A percentile compares a stretch with the other conserved stretches of the same genome.
Conservation (phyloP, 2,329 filamentous ascomycete genomes). For the Paecilomyces sp. region DNA sequence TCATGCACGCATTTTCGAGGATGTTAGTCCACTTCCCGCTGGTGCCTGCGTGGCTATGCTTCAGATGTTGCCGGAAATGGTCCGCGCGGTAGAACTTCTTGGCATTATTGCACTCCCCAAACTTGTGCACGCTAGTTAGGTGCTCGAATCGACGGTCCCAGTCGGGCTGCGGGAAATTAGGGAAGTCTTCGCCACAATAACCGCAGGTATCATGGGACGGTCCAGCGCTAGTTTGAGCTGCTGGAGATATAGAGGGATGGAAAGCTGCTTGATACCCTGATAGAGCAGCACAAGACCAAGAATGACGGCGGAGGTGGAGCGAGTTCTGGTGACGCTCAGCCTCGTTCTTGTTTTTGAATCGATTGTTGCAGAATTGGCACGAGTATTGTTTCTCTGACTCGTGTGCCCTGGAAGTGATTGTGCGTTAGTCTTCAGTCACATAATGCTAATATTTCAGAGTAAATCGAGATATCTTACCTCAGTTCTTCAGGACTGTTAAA, state of each 20-base stretch:
- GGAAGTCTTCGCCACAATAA: constrained; percentile 91
- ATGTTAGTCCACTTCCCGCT: constrained; percentile 99
- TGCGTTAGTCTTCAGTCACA: neutral
- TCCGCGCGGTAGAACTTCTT: constrained; percentile 98
- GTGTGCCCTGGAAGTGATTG: constrained; percentile 55
- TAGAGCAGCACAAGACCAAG: constrained; percentile 92
- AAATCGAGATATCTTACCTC: constrained; percentile 51
- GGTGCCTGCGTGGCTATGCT: constrained; percentile 92
- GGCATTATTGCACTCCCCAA: constrained; percentile 92
- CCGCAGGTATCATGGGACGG: constrained; percentile 67
- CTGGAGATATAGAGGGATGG: constrained; percentile 61
- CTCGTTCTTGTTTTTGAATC: constrained; percentile 99
- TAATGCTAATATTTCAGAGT: neutral
- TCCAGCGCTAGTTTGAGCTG: constrained; percentile 25
- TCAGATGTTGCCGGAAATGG: constrained; percentile 95
- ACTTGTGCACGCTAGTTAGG: constrained; percentile 88
- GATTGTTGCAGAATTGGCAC: constrained; percentile 84
- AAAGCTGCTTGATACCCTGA: constrained; percentile 71
- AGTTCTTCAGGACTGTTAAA: constrained; percentile 81
- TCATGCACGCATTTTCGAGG: constrained; percentile 93
- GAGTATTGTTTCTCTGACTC: constrained; percentile 95
- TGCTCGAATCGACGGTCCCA: constrained; percentile 85
- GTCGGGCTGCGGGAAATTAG: constrained; percentile 65
- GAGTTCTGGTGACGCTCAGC: constrained; percentile 95
- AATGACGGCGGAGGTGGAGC: constrained; percentile 82